These are phyloP conservation scores for Cudoniella acicularis DNA, from an alignment of 495 filamentous ascomycete species.

Conservation along the genomic window DNA sequence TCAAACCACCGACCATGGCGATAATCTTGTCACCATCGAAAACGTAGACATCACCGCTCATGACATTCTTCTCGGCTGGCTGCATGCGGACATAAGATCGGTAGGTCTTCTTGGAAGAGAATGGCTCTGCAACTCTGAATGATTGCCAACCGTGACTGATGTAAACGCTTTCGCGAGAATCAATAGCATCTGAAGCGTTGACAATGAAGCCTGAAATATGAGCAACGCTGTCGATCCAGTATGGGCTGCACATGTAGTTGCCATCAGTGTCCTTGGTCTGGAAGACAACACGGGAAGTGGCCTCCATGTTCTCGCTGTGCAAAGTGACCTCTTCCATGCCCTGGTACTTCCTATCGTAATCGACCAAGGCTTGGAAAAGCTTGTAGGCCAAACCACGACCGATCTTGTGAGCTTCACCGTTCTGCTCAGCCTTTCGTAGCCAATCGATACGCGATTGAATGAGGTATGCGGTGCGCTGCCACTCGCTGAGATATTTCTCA, in stretches of 20 bases:
- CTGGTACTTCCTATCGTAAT: conserved; percentile 63
- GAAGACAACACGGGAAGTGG: conserved; percentile 66
- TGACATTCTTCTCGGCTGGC: conserved; percentile 30
- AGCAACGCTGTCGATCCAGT: conserved; percentile 68
- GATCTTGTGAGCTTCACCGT: conserved; percentile 28
- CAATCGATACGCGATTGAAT: conserved; percentile 49
- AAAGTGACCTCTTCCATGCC: conserved; percentile 77
- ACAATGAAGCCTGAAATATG: conserved; percentile 76
- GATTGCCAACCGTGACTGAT: conserved; percentile 80
- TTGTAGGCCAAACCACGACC: conserved; percentile 70
- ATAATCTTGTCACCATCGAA: conserved; percentile 62
- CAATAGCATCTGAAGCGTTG: conserved; percentile 70
- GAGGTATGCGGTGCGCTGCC: conserved; percentile 52
- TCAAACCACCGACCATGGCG: conserved; percentile 46
- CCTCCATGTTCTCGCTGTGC: conserved; percentile 66
- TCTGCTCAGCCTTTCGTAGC: conserved; percentile 56
- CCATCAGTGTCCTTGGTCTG: conserved; percentile 54
- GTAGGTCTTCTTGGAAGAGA: conserved; percentile 62
- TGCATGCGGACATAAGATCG: conserved; percentile 70
- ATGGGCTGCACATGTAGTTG: conserved; percentile 62
- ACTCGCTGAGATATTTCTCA: conserved; percentile 47
- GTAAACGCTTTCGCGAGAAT: conserved; percentile 67
- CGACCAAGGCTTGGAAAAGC: conserved; percentile 65
- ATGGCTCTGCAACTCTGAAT: conserved; percentile 63
- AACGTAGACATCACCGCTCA: conserved; percentile 56